These are phyloP conservation scores for Arthrobotrys sphaeroides DNA, from an alignment of 2,329 filamentous ascomycete genomes.

Conservation along the genomic window DNA sequence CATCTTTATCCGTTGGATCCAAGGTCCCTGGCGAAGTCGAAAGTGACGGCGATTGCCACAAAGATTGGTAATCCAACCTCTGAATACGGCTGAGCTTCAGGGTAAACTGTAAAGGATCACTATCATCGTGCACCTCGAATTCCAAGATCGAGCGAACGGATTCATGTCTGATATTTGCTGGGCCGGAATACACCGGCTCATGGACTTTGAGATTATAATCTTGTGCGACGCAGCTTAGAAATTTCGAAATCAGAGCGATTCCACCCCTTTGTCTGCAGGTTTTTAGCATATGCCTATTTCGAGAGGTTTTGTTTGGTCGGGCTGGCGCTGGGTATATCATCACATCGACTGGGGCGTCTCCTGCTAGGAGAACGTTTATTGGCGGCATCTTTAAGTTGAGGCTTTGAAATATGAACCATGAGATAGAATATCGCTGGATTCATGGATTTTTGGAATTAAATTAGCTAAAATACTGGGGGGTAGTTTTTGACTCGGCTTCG, in stretches of 20 bases:
- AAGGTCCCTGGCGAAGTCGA: not conserved
- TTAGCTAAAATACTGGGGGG: not conserved
- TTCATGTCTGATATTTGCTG: constrained; percentile 27
- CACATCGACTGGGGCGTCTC: constrained; percentile 38
- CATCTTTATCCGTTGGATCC: not conserved
- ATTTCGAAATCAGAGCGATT: constrained; percentile 9
- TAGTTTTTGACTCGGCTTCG: too few relatives aligned
- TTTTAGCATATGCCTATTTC: constrained; percentile 19
- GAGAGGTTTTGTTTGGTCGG: not conserved
- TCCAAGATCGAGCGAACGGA: constrained; percentile 31
- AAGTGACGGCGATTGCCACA: constrained; percentile 15
- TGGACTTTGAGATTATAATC: constrained; percentile 20
- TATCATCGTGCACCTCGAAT: constrained; percentile 15
- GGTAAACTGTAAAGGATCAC: not conserved
- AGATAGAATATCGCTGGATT: not conserved
- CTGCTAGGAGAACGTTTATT: constrained; percentile 24
- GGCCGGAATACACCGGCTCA: not conserved
- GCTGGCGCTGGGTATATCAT: constrained; percentile 28
- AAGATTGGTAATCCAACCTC: constrained; percentile 19
- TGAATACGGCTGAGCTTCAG: constrained; percentile 30
- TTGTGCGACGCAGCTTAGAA: constrained; percentile 1
- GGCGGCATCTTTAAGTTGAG: constrained; percentile 22
- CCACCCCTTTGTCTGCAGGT: constrained; percentile 18
- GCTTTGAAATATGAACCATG: not conserved
- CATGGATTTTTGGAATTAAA: not conserved